These are phyloP conservation scores for Mariannaea elegans DNA, from an alignment of 2,329 filamentous ascomycete genomes.

Conservation along the genomic window DNA sequence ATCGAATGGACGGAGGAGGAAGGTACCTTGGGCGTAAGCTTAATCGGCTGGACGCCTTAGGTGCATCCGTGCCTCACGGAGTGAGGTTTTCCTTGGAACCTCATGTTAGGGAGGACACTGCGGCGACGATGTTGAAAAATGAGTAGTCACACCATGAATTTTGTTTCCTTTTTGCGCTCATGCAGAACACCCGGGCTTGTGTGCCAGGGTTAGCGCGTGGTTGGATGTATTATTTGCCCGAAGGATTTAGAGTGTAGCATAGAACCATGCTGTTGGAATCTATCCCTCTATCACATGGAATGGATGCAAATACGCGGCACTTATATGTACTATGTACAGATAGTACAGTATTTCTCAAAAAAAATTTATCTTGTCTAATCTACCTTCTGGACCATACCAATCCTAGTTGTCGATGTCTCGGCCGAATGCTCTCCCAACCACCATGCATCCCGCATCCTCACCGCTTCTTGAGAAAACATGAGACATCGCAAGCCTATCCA, in stretches of 20 bases:
- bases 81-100: conserved; percentile 47
- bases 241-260: neutral
- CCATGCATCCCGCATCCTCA: neutral
- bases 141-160: neutral
- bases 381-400: no score
- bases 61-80: conserved; percentile 51
- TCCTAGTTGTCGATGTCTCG: conserved; percentile 1
- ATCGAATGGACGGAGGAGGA: conserved; percentile 55
- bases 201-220: neutral
- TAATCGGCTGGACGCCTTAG: conserved; percentile 55
- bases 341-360: no score
- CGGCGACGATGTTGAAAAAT: conserved; percentile 14
- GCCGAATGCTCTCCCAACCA: neutral
- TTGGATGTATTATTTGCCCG: conserved; percentile 6
- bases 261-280: conserved; percentile 9
- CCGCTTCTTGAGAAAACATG: conserved; percentile 7
- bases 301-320: no score
- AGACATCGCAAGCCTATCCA: conserved; percentile 4
- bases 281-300: neutral
- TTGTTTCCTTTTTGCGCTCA: neutral
- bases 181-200: conserved; percentile 14
- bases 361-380: no score
- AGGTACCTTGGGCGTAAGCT: conserved; percentile 52
- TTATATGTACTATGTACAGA: no score
- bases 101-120: conserved; percentile 47